phyloP scores from a whole-genome alignment of 2,329 filamentous ascomycete genomes.

The Botrytis porri region DNA sequence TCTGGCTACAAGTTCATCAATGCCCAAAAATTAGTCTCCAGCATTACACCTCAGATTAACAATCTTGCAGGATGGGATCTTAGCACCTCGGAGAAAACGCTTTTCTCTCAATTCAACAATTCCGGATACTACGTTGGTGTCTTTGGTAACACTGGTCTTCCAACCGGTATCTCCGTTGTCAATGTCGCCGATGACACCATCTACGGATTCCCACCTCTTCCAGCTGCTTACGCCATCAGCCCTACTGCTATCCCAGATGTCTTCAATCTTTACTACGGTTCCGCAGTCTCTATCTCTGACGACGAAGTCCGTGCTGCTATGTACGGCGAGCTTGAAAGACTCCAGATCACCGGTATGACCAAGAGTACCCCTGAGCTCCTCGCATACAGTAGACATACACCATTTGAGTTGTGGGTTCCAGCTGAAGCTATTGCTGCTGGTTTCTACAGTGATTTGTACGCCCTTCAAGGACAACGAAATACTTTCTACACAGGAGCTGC shows the following conservation, averaged over 20 bases:
- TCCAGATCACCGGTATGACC: constrained; percentile 20
- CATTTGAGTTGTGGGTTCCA: constrained; percentile 32
- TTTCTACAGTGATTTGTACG: constrained; percentile 44
- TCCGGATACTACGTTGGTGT: constrained; percentile 42
- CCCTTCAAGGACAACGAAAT: constrained; percentile 44
- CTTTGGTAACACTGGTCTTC: constrained; percentile 41
- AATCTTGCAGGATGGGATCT: constrained; percentile 42
- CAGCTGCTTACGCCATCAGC: constrained; percentile 35
- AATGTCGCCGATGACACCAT: constrained; percentile 34
- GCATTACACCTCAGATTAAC: constrained; percentile 42
- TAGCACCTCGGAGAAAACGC: constrained; percentile 33
- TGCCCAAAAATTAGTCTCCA: constrained; percentile 43
- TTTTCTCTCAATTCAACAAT: constrained; percentile 43
- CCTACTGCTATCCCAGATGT: constrained; percentile 26
- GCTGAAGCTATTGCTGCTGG: constrained; percentile 40
- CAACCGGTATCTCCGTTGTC: constrained; percentile 28
- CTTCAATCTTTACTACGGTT: constrained; percentile 23
- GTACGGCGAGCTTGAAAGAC: constrained; percentile 17
- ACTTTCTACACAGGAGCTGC: constrained; percentile 47
- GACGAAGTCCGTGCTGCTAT: constrained; percentile 25
- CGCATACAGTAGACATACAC: constrained; percentile 25
- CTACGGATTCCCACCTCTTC: constrained; percentile 37
- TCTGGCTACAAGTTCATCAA: constrained; percentile 38
- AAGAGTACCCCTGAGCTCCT: constrained; percentile 22
- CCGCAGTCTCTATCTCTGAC: constrained; percentile 20